Conservation (phyloP, 1,284 basidiomycete genomes). For the Cryptococcus sp. region DNA sequence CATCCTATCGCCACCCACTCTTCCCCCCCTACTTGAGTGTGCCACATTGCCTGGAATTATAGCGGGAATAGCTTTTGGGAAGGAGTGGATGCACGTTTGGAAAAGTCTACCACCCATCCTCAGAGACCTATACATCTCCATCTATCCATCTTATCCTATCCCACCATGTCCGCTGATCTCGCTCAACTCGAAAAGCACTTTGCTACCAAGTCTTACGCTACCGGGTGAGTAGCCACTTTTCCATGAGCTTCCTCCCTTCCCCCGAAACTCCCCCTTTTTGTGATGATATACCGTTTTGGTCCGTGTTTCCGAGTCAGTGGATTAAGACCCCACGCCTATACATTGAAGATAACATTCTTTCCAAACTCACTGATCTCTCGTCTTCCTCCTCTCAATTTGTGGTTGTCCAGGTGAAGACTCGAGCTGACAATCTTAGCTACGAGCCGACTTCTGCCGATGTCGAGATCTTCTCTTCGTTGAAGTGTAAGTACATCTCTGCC, state of each 20-base stretch:
- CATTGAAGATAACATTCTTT: slow-evolving; percentile 48
- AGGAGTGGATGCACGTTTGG: too few relatives aligned
- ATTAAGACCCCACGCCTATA: slow-evolving; percentile 83
- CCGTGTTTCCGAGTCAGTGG: slow-evolving; percentile 98
- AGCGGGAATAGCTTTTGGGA: too few relatives aligned
- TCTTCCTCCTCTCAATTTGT: slow-evolving; percentile 17
- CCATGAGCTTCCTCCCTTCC: slow-evolving; percentile 2
- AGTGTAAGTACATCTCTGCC: slow-evolving; percentile 19
- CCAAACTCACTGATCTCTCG: slow-evolving; percentile 75
- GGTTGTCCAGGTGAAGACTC: slow-evolving; percentile 10
- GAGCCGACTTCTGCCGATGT: slow-evolving; percentile 96
- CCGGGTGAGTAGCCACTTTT: slow-evolving; percentile 63
- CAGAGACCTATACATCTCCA: too few relatives aligned
- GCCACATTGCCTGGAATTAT: too few relatives aligned
- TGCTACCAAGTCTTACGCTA: slow-evolving; percentile 75
- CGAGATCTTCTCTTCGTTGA: slow-evolving; percentile 72
- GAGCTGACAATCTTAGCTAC: slow-evolving; percentile 57
- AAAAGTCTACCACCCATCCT: too few relatives aligned
- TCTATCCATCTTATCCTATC: background rate
- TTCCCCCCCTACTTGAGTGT: too few relatives aligned
- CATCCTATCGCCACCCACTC: too few relatives aligned
- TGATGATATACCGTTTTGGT: slow-evolving; percentile 90
- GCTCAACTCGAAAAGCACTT: slow-evolving; percentile 79
- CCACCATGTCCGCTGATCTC: slow-evolving; percentile 61
- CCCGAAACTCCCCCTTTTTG: slow-evolving; percentile 25